phyloP scores from a whole-genome alignment of 1,139 yeast species.

The Diutina mesorugosa region DNA sequence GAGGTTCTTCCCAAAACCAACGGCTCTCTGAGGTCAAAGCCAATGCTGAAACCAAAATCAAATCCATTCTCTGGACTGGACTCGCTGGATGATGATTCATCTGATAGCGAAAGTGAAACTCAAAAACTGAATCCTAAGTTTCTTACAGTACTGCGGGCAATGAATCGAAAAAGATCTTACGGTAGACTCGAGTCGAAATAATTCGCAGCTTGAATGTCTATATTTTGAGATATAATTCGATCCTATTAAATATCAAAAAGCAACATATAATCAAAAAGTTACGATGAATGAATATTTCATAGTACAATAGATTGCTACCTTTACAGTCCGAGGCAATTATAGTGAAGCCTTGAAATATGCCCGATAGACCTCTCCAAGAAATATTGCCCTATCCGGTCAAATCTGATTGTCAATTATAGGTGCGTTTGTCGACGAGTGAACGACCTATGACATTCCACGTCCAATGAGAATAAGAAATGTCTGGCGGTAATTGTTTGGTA shows the following conservation, averaged over 20 bases:
- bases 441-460: constrained; percentile 1
- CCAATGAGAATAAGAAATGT: not conserved
- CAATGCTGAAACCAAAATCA: not conserved
- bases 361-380: not conserved
- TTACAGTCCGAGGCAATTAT: no score
- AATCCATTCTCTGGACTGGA: not conserved
- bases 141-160: not conserved
- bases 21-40: not conserved
- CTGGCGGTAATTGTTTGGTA: not conserved
- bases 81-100: not conserved
- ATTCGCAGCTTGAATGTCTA: no score
- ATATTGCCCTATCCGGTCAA: not conserved
- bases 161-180: not conserved
- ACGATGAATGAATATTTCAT: no score
- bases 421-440: not conserved
- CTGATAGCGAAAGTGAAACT: not conserved
- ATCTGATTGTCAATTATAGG: not conserved
- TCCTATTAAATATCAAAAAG: no score
- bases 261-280: no score
- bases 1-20: not conserved
- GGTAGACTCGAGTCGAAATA: not conserved
- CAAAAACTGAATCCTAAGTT: not conserved
- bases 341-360: no score
- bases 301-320: no score
- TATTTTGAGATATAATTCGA: no score